Conservation (phyloP, 371 early-diverging fungal genomes). For the Mortierella sp. region DNA sequence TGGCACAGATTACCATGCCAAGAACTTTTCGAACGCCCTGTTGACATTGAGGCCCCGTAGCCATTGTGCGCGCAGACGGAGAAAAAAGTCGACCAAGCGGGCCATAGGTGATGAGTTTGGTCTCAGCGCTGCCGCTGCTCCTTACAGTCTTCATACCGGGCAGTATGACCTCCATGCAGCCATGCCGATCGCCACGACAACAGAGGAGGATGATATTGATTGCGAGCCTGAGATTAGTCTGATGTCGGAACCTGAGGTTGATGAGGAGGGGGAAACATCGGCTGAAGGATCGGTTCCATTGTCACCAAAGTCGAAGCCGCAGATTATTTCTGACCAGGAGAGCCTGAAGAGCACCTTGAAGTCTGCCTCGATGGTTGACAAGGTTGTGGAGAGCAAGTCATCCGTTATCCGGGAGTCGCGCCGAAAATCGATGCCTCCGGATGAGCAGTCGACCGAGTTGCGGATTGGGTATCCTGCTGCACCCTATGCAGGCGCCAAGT, state of each 20-base stretch:
- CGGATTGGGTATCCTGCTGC: conserved; percentile 40
- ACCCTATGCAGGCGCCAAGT: conserved; percentile 45
- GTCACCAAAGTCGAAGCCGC: neutral
- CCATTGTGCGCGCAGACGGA: conserved; percentile 14
- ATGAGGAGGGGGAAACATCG: conserved; percentile 19
- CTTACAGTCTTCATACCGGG: conserved; percentile 29
- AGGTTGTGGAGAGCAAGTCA: neutral
- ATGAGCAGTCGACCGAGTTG: conserved; percentile 9
- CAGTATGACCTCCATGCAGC: conserved; percentile 31
- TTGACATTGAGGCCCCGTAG: conserved; percentile 21
- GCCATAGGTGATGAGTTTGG: conserved; percentile 5
- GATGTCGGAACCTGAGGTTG: conserved; percentile 37
- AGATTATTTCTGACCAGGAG: neutral
- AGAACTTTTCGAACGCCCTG: conserved; percentile 46
- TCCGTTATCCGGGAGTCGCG: neutral
- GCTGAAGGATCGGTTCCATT: conserved; percentile 11
- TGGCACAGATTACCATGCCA: conserved; percentile 51
- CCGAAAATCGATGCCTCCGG: conserved; percentile 14
- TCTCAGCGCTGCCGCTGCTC: neutral
- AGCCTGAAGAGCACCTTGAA: neutral
- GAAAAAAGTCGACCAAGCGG: conserved; percentile 21
- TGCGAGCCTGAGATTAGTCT: conserved; percentile 51
- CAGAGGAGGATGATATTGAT: conserved; percentile 54
- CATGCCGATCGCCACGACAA: conserved; percentile 27
- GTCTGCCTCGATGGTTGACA: neutral